Conservation (phyloP, 108 stramenopile species). For the Discostella pseudostelligera region DNA sequence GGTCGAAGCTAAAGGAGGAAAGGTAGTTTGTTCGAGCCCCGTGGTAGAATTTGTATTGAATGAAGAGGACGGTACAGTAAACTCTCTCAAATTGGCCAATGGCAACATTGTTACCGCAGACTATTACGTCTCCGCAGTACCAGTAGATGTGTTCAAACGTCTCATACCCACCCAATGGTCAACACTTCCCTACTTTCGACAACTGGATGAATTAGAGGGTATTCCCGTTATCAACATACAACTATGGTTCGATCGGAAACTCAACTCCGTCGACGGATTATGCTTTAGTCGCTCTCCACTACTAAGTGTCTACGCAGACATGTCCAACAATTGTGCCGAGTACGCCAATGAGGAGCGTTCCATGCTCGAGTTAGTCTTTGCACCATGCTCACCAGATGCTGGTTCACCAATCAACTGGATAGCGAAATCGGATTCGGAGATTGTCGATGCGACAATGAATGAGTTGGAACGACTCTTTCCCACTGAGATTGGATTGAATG, state of each 20-base stretch:
- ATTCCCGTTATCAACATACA: slow-evolving; percentile 78
- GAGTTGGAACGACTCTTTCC: slow-evolving; percentile 73
- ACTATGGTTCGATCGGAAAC: slow-evolving; percentile 72
- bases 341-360: slow-evolving; percentile 61
- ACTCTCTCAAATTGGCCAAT: slow-evolving; percentile 48
- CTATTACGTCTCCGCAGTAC: slow-evolving; percentile 69
- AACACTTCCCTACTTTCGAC: slow-evolving; percentile 57
- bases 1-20: slow-evolving; percentile 54
- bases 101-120: slow-evolving; percentile 58
- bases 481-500: slow-evolving; percentile 40
- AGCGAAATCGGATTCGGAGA: slow-evolving; percentile 42
- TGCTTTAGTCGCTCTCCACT: slow-evolving; percentile 68
- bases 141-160: slow-evolving; percentile 69
- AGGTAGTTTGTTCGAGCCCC: slow-evolving; percentile 48
- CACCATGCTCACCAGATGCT: slow-evolving; percentile 42
- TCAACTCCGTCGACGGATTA: slow-evolving; percentile 58
- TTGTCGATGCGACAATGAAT: slow-evolving; percentile 65
- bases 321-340: slow-evolving; percentile 65
- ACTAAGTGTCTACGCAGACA: slow-evolving; percentile 77
- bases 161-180: slow-evolving; percentile 59
- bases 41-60: slow-evolving; percentile 45
- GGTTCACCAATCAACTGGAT: slow-evolving; percentile 50
- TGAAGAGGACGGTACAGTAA: slow-evolving; percentile 47
- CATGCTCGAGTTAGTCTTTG: slow-evolving; percentile 81
- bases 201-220: slow-evolving; percentile 65